Conservation (phyloP, 148 eudicot genomes). For the Polygonum maritimum region DNA sequence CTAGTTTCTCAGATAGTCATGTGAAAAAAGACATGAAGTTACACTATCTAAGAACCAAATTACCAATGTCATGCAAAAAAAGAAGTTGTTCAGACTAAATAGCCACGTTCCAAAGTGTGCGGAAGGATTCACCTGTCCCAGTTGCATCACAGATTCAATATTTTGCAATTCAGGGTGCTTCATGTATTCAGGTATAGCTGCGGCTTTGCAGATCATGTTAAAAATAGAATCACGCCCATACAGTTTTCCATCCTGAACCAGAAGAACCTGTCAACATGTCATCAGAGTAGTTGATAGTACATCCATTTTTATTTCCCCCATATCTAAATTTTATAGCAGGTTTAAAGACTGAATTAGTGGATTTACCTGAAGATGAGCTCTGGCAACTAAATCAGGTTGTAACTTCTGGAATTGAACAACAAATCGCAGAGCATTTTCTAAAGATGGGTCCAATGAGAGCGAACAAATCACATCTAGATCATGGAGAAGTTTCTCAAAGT, state of each 20-base stretch:
- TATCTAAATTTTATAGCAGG: not conserved
- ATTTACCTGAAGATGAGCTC: constrained; percentile 85
- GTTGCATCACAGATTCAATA: constrained; percentile 57
- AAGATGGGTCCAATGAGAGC: constrained; percentile 47
- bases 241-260: constrained; percentile 88
- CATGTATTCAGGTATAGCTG: constrained; percentile 50
- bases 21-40: not conserved
- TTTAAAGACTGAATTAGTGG: not conserved
- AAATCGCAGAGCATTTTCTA: constrained; percentile 62
- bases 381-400: constrained; percentile 93
- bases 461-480: constrained; percentile 82
- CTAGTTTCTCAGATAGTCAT: not conserved
- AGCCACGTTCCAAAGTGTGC: not conserved
- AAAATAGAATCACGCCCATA: constrained; percentile 82
- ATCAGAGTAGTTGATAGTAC: constrained; percentile 9
- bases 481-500: constrained; percentile 83
- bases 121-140: constrained; percentile 61
- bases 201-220: constrained; percentile 70
- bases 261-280: constrained; percentile 50
- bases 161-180: constrained; percentile 71
- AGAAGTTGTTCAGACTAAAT: not conserved
- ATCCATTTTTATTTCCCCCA: not conserved
- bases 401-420: constrained; percentile 77
- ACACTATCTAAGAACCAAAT: not conserved
- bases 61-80: not conserved